phyloP scores from a whole-genome alignment of 164 flowering plant species.

The Stephania japonica region DNA sequence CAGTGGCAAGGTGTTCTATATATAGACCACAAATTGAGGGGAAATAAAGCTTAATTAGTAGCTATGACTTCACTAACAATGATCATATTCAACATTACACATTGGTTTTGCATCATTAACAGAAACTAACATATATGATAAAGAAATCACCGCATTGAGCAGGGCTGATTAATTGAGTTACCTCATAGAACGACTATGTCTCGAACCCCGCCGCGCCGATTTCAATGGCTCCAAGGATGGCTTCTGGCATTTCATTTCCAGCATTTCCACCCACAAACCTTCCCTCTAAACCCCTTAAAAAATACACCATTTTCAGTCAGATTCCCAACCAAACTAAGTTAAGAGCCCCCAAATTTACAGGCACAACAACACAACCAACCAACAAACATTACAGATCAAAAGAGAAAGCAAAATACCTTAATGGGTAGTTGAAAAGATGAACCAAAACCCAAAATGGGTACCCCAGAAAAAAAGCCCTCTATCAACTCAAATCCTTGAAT shows the following conservation, averaged over 20 bases:
- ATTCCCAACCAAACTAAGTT: neutral
- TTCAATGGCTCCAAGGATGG: conserved; percentile 28
- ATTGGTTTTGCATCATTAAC: conserved; percentile 1
- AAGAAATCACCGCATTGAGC: neutral
- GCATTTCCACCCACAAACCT: conserved; percentile 17
- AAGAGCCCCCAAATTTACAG: too few relatives aligned
- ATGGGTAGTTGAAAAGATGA: conserved; percentile 26
- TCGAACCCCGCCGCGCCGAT: conserved; percentile 30
- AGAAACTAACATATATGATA: neutral
- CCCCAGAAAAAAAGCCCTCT: conserved; percentile 6
- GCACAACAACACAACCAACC: neutral
- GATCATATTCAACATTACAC: neutral
- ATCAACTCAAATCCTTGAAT: conserved; percentile 18
- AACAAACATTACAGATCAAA: conserved; percentile 5
- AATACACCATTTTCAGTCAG: conserved; percentile 27
- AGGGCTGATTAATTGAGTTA: conserved; percentile 4
- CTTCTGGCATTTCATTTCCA: conserved; percentile 25
- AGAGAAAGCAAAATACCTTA: conserved; percentile 12
- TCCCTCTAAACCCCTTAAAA: conserved; percentile 20
- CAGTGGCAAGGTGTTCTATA: neutral
- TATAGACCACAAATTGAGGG: neutral
- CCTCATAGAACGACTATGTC: conserved; percentile 46
- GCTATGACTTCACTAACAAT: neutral
- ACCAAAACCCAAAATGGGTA: conserved; percentile 20
- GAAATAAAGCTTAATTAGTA: neutral